phyloP scores from a whole-genome alignment of 805 yeast species.

The Tetrapisispora iriomotensis region DNA sequence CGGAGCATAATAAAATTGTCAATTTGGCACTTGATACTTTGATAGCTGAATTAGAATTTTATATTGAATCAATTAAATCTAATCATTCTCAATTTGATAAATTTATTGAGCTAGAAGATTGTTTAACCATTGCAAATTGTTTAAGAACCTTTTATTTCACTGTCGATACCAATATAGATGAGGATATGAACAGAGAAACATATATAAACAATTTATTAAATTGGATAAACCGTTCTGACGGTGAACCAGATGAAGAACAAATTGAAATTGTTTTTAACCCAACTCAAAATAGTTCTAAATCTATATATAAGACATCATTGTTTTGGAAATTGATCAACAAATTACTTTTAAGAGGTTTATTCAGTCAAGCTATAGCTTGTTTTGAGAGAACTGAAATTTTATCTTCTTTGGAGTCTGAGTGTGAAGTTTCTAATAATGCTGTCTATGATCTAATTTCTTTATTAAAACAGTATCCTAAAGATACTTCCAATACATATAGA shows the following conservation, averaged over 20 bases:
- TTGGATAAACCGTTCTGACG: slow-evolving; percentile 66
- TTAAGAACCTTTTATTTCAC: slow-evolving; percentile 39
- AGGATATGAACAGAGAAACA: slow-evolving; percentile 24
- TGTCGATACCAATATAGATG: slow-evolving; percentile 19
- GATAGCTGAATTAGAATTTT: slow-evolving; percentile 28
- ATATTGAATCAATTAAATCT: slow-evolving; percentile 25
- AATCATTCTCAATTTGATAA: slow-evolving; percentile 23
- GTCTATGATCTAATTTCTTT: slow-evolving; percentile 28
- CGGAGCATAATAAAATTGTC: slow-evolving; percentile 31
- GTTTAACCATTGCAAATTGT: slow-evolving; percentile 46
- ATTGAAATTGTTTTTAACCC: slow-evolving; percentile 36
- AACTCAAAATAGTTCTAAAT: slow-evolving; percentile 33
- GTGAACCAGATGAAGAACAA: slow-evolving; percentile 48
- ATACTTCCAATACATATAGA: slow-evolving; percentile 26
- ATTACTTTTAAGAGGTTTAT: slow-evolving; percentile 51
- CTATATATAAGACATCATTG: slow-evolving; percentile 31
- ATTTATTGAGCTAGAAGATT: slow-evolving; percentile 35
- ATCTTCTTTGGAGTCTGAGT: slow-evolving; percentile 11
- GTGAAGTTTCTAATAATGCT: slow-evolving; percentile 22
- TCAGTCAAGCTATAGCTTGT: slow-evolving; percentile 40
- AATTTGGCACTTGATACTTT: slow-evolving; percentile 30
- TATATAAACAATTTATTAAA: slow-evolving; percentile 38
- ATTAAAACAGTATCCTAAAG: slow-evolving; percentile 30
- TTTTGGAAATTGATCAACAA: slow-evolving; percentile 59
- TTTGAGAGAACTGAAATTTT: slow-evolving; percentile 19